A percentile compares a stretch with the other conserved stretches of the same genome.
These are phyloP conservation scores for Vaccinium macrocarpon DNA, from an alignment of 148 eudicot genomes.

Conservation along the genomic window DNA sequence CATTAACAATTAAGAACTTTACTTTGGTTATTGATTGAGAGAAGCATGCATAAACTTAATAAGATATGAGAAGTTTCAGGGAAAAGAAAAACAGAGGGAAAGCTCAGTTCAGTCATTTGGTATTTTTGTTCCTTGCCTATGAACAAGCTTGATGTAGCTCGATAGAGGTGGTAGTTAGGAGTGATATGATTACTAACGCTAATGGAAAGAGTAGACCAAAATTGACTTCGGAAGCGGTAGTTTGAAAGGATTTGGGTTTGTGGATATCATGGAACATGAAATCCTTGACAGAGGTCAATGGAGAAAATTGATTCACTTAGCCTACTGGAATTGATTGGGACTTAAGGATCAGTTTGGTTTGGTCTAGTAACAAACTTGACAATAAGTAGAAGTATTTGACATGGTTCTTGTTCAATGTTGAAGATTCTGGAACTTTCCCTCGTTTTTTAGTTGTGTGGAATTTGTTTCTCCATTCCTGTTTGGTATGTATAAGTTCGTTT, in stretches of 20 bases:
- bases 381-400: background rate
- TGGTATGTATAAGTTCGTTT: background rate
- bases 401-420: background rate
- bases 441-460: background rate
- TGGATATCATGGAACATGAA: background rate
- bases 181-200: background rate
- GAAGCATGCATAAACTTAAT: constrained; percentile 2
- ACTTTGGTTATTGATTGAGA: background rate
- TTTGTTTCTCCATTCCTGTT: background rate
- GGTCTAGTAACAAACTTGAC: background rate
- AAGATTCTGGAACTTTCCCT: background rate
- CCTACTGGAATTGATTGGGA: background rate
- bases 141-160: constrained; percentile 6
- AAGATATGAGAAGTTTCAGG: background rate
- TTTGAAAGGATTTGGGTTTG: background rate
- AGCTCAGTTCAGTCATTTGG: background rate
- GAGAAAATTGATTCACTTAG: background rate
- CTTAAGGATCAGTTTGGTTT: background rate
- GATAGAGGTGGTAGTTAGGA: background rate
- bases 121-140: constrained; percentile 19
- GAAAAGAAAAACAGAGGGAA: no score
- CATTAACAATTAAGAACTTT: background rate
- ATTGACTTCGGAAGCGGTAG: background rate
- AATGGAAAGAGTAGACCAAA: background rate
- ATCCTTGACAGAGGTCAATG: background rate